Base-by-base conservation (phyloP, 192 early-diverging fungal genomes). In the Linnemannia schmuckeri region DNA sequence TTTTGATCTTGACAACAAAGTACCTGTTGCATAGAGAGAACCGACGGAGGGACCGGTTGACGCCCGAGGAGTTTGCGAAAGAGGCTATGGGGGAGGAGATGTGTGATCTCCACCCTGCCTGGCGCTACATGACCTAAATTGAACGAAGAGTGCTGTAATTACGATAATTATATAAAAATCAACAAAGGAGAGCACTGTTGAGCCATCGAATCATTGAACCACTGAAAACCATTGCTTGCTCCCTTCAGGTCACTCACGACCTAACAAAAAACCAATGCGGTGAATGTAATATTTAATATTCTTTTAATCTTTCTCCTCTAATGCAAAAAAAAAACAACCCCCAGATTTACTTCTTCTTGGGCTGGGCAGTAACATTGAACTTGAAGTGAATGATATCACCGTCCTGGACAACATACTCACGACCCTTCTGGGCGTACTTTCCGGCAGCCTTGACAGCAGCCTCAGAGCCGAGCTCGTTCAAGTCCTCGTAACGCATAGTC, bases 371-470 rank as follows among this genome's bases (percentile, higher is more conserved):
- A 35, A 91, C 90, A 77, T 91, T 91, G 88, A 91, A 91, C 89
- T 91, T 91, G 93, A 96, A 95, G 86, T 94, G 94, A 61, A 97
- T 94, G 37, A 99, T 95, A 84, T 98, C 98, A 61, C 98, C 98
- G 87, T 98, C 97, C 82, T 96, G 92, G 61, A 99, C 96, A 54
- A 95, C 88, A 66, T 98, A 97, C 1, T 98, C 97, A 79, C 97
- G 96, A 71, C 98, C 97, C 90, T 98, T 97, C 83, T 94, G 94
- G 41, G 93, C 78, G 89, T 97, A 97, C 91, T 97, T 97, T 57
- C 98, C 98, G 15, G 92, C 93, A 42, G 94, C 94, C 92, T 98
- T 99, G 66, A 99, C 97, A 47, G 96, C 96, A 70, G 91, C 88
- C 88, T 99, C 97, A n/a, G 89, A 88, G n/a, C 96, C 96, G 1